Percentiles rank a stretch among this genome's conserved stretches.
Evolutionary conservation across 2,329 filamentous ascomycete genomes (phyloP).

Genomic region (Hymenoscyphus fraxineus): DNA sequence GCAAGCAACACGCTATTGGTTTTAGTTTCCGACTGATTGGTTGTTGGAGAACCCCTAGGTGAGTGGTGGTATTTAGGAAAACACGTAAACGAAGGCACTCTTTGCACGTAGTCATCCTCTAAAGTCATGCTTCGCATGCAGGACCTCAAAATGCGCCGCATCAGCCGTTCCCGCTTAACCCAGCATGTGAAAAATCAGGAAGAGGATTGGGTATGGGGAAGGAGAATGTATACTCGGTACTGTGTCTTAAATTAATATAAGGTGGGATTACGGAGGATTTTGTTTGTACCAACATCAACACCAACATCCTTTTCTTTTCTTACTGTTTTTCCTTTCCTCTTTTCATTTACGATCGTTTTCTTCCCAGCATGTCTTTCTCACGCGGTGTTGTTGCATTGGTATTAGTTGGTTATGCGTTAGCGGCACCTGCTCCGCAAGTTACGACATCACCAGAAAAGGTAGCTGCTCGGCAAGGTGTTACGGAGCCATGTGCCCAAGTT

Average conservation of each 20-base stretch:
- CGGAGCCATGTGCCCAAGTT: background rate
- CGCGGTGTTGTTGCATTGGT: background rate
- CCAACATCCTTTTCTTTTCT: background rate
- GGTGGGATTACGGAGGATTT: background rate
- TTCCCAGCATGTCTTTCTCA: background rate
- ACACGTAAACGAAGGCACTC: background rate
- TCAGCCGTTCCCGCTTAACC: background rate
- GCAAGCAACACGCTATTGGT: background rate
- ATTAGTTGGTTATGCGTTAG: background rate
- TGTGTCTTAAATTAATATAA: background rate
- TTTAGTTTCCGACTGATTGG: background rate
- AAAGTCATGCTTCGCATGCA: background rate
- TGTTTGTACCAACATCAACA: background rate
- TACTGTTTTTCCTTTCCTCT: background rate
- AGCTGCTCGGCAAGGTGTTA: background rate
- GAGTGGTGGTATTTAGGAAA: background rate
- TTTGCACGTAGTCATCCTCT: background rate
- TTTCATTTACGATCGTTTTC: background rate
- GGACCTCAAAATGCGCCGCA: background rate
- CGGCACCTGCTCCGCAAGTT: background rate
- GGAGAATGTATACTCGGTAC: background rate
- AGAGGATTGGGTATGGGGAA: background rate
- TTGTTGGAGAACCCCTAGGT: background rate
- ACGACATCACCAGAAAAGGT: background rate
- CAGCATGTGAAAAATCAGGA: background rate